Evolutionary conservation across 176 grass and related monocot species (phyloP), one percentile per base, ranked within the genome.

Genomic region (Bromus sterilis): DNA sequence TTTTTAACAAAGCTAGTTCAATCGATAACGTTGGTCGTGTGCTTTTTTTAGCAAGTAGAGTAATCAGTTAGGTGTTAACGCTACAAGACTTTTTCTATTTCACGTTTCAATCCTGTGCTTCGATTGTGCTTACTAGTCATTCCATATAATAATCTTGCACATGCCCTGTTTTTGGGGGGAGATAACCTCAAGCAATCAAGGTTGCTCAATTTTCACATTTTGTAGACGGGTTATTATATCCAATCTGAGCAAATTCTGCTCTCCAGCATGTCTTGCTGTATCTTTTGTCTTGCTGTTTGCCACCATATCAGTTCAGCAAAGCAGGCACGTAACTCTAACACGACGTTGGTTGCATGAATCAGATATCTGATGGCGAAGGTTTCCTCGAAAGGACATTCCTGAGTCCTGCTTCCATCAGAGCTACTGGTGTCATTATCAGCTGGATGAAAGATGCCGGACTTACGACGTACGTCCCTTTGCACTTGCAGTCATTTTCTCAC

Each of bases 381-480:
- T 95, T 93, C 80, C 90, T 99, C 21, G 96, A 99, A 82, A 95
- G 96, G 84, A 99, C 96, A 11, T 99, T 99, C 77, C 48, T 95
- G 64, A 99, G 96, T 77, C 93, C 89, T 23, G 91, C 93, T 58
- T 89, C 93, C n/a, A 66, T 89, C 41, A 93, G 82, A 91, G 93
- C 93, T 16, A 81, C 66, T 32, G 51, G 37, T 65, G 90, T 95
- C 84, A 95, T 99, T 30, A 62, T 88, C 75, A 81, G 69, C 80
- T 99, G 96, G 96, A 99, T 99, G 96, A 84, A 91, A 68, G 96
- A 99, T 91, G 91, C 96, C 1, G 93, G 93, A n/a, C 88, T 99
- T 12, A 86, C 66, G 49, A 95, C 93, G 93, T 99, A 90, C 0
- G 42, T 28, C 7, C 69, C n/a, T 51, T 8, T 82, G 33, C 48